phyloP scores from a whole-genome alignment of 139 green algal species.

The Yamagishiella unicocca region DNA sequence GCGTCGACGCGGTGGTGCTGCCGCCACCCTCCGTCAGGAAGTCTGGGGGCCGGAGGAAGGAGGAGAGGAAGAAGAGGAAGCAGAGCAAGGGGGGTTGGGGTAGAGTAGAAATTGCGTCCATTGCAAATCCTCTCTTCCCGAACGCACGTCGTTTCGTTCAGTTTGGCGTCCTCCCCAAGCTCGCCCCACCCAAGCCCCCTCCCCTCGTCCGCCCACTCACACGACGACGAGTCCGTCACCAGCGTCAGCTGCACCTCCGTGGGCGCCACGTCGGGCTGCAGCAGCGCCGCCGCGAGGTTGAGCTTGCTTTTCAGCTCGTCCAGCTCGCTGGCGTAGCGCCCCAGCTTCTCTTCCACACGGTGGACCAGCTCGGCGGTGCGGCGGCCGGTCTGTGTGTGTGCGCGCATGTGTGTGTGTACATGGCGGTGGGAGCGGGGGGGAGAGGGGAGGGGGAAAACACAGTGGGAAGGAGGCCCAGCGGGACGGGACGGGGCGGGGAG shows the following conservation, averaged over 20 bases:
- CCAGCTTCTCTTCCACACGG: constrained; percentile 42
- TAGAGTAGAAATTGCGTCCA: no score
- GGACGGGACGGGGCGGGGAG: not conserved
- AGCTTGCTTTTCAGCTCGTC: constrained; percentile 13
- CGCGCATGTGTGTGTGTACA: no score
- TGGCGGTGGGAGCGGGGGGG: no score
- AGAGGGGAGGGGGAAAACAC: not conserved
- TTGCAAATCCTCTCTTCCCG: no score
- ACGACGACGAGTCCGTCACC: constrained; percentile 40
- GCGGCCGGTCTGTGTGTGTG: constrained; percentile 20
- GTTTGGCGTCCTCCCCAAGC: no score
- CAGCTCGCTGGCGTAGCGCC: constrained; percentile 37
- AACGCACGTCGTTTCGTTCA: no score
- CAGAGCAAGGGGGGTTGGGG: no score
- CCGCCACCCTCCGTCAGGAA: constrained; percentile 50
- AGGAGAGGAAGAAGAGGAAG: no score
- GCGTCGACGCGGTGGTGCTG: not conserved
- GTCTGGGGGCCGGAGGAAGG: constrained; percentile 15
- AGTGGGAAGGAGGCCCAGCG: not conserved
- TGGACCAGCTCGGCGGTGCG: constrained; percentile 42
- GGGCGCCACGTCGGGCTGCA: constrained; percentile 41
- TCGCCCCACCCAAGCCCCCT: not conserved
- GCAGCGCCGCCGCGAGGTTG: constrained; percentile 38
- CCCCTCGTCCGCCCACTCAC: not conserved
- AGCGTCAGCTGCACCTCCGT: constrained; percentile 43